phyloP scores from a whole-genome alignment of 306 rosid genomes.

The Trichosanthes cucumerina region DNA sequence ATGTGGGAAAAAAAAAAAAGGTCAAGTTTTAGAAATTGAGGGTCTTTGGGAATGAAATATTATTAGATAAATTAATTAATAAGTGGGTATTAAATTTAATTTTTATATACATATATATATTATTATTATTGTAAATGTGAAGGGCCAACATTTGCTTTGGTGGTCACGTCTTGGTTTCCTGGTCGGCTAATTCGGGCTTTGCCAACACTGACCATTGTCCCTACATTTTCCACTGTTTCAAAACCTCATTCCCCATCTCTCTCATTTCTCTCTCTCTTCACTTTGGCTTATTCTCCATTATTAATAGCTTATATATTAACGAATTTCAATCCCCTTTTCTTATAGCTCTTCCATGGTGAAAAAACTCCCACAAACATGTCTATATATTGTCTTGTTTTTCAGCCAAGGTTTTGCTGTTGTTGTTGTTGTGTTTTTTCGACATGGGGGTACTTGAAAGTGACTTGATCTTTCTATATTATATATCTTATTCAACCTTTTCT shows the following conservation, averaged over 20 bases:
- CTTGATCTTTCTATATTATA: background rate
- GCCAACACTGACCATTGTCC: slow-evolving; percentile 11
- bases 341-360: background rate
- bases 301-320: background rate
- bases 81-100: too few species aligned
- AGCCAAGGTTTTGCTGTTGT: background rate
- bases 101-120: too few species aligned
- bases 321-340: background rate
- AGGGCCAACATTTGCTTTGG: slow-evolving; percentile 56
- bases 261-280: background rate
- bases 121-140: background rate
- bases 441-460: background rate
- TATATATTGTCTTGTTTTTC: background rate
- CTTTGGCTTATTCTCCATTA: background rate
- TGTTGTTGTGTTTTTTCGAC: background rate
- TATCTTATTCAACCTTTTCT: background rate
- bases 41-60: slow-evolving; percentile 41
- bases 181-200: slow-evolving; percentile 47
- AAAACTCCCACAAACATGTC: background rate
- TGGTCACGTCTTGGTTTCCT: slow-evolving; percentile 37
- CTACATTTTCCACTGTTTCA: background rate
- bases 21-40: background rate
- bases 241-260: background rate
- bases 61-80: too few species aligned
- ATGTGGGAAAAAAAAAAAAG: background rate